Percentiles rank a stretch among this genome's conserved stretches.
Conservation (phyloP, 345 rosid species). For the Brassica cretica region DNA sequence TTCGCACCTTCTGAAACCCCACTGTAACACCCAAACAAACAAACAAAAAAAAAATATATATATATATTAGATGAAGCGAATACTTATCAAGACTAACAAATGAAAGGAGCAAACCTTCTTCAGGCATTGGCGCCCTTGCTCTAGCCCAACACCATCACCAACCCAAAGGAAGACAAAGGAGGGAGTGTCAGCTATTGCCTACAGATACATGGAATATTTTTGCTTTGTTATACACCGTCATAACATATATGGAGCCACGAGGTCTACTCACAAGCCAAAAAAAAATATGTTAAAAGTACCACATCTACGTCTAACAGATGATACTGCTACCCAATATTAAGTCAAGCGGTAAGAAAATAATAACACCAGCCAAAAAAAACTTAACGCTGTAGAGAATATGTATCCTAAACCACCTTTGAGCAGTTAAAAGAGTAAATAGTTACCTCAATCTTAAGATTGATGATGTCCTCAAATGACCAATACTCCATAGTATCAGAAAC, state of each 20-base stretch:
- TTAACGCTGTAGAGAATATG: background rate
- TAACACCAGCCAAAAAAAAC: background rate
- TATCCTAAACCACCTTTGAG: background rate
- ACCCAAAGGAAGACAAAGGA: slow-evolving; percentile 99
- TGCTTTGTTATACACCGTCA: background rate
- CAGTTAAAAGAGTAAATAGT: slow-evolving; percentile 7
- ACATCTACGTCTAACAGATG: background rate
- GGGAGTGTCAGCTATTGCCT: slow-evolving; percentile 98
- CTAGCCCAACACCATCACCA: slow-evolving; percentile 96
- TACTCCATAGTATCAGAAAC: slow-evolving; percentile 95
- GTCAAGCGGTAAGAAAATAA: slow-evolving; percentile 1
- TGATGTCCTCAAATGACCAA: slow-evolving; percentile 95
- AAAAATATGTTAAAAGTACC: slow-evolving; percentile 4
- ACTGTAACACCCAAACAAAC: slow-evolving; percentile 45
- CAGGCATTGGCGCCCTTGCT: slow-evolving; percentile 96
- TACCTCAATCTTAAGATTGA: slow-evolving; percentile 96
- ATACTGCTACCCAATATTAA: background rate
- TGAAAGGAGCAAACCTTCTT: slow-evolving; percentile 61
- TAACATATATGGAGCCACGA: background rate
- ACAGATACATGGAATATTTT: slow-evolving; percentile 22
- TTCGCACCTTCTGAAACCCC: slow-evolving; percentile 99
- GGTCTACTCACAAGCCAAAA: slow-evolving; percentile 12
- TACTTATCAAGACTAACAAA: background rate
- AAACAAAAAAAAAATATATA: background rate
- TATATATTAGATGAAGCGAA: background rate